Evolutionary conservation across 306 rosid genomes (phyloP).

Genomic region (Cicer judaicum): DNA sequence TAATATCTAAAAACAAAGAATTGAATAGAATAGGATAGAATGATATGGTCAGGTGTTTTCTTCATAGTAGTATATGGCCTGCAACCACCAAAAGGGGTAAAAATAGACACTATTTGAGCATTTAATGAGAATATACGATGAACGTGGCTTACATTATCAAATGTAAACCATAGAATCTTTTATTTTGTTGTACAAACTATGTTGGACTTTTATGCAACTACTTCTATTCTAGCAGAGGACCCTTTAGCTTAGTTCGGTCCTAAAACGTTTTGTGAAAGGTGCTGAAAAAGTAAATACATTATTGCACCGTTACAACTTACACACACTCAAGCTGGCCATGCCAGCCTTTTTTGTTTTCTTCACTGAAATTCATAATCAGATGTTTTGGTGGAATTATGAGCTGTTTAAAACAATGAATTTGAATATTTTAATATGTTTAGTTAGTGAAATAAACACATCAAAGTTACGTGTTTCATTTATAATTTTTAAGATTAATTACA

Average conservation of each 20-base stretch:
- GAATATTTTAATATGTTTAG: too few relatives aligned
- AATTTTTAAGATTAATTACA: too few relatives aligned
- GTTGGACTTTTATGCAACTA: constrained; percentile 7
- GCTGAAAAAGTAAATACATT: constrained; percentile 9
- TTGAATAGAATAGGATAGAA: constrained; percentile 24
- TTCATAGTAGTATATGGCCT: constrained; percentile 20
- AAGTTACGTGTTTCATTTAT: too few relatives aligned
- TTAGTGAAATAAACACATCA: too few relatives aligned
- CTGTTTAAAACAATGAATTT: not conserved
- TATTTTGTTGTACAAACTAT: not conserved
- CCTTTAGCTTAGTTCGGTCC: constrained; percentile 32
- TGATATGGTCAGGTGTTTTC: constrained; percentile 26
- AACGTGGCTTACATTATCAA: constrained; percentile 29
- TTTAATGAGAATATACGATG: constrained; percentile 43
- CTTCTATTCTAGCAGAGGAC: not conserved
- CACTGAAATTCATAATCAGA: constrained; percentile 49
- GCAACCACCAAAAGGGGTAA: constrained; percentile 42
- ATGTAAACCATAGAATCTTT: constrained; percentile 31
- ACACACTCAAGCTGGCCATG: constrained; percentile 30
- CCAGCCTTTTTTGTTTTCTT: constrained; percentile 41
- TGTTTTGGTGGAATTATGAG: constrained; percentile 36
- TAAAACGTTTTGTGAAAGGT: constrained; percentile 3
- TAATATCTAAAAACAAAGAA: too few relatives aligned
- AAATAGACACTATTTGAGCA: constrained; percentile 12
- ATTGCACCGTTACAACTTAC: constrained; percentile 32